Evolutionary conservation across 2,329 filamentous ascomycete genomes (phyloP).

Genomic region (Escovopsis sp.): DNA sequence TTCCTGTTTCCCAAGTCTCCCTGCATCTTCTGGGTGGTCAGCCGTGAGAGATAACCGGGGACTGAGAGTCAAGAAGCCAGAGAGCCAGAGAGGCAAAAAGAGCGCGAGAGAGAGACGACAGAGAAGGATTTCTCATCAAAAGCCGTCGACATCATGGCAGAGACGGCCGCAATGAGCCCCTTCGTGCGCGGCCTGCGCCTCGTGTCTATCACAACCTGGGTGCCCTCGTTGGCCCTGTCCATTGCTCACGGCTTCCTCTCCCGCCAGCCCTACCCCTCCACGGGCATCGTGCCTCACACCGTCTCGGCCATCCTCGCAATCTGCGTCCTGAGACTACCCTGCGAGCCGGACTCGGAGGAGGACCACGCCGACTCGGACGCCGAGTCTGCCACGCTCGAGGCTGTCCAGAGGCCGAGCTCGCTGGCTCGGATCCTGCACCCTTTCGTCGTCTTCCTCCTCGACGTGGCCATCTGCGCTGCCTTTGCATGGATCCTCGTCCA

Average conservation of each 20-base stretch:
- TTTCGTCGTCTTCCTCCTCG: conserved; percentile 23
- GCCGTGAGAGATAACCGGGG: neutral
- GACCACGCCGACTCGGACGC: neutral
- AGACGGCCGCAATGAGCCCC: conserved; percentile 1
- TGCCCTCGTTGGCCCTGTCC: conserved; percentile 25
- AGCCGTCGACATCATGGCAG: neutral
- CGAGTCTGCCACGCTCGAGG: conserved; percentile 1
- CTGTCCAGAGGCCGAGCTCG: conserved; percentile 1
- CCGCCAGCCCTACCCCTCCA: conserved; percentile 18
- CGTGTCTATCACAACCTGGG: conserved; percentile 20
- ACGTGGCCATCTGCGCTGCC: conserved; percentile 21
- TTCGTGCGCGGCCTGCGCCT: conserved; percentile 17
- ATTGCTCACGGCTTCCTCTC: conserved; percentile 24
- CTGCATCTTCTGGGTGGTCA: neutral
- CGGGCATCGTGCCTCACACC: conserved; percentile 25
- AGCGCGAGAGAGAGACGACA: neutral
- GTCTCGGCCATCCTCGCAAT: conserved; percentile 18
- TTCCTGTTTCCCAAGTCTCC: neutral
- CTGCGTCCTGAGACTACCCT: conserved; percentile 10
- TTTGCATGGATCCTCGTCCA: conserved; percentile 26
- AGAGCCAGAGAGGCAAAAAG: neutral
- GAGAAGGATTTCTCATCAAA: neutral
- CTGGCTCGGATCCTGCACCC: conserved; percentile 13
- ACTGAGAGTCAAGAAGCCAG: neutral
- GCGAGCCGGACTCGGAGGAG: neutral